These are phyloP conservation scores for Aspergillus sp. DNA, from an alignment of 2,329 filamentous ascomycete genomes.

Conservation along the genomic window DNA sequence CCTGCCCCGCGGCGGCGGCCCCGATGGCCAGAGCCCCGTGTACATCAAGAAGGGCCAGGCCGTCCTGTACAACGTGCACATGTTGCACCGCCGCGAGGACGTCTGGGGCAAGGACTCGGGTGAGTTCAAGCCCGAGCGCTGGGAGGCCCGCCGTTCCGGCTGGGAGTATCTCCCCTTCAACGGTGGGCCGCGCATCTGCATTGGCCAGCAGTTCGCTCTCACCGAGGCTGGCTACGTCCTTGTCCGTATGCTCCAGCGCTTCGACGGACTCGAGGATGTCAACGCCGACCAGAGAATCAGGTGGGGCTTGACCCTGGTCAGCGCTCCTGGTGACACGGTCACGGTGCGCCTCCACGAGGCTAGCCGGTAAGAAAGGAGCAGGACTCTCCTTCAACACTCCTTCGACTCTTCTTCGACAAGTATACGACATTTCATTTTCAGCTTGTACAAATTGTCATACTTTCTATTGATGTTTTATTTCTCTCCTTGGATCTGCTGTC, in stretches of 20 bases:
- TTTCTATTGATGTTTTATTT: too few relatives aligned
- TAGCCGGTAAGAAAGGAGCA: too few relatives aligned
- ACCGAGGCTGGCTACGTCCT: constrained; percentile 40
- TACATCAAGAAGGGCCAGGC: constrained; percentile 65
- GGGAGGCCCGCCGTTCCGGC: constrained; percentile 35
- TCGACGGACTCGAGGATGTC: constrained; percentile 30
- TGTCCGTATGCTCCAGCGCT: constrained; percentile 36
- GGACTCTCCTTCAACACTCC: too few relatives aligned
- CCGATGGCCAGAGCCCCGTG: constrained; percentile 60
- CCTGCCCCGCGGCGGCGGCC: constrained; percentile 58
- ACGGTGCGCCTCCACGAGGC: constrained; percentile 13
- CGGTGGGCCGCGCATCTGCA: constrained; percentile 34
- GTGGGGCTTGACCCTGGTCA: constrained; percentile 25
- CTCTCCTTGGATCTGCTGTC: too few relatives aligned
- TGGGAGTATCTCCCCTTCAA: constrained; percentile 40
- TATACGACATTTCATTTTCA: too few relatives aligned
- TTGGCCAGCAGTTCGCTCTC: constrained; percentile 40
- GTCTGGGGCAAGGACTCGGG: constrained; percentile 48
- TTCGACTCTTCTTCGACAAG: too few relatives aligned
- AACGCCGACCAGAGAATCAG: constrained; percentile 27
- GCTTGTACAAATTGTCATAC: too few relatives aligned
- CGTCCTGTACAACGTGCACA: constrained; percentile 66
- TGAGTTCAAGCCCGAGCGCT: constrained; percentile 53
- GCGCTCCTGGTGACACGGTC: constrained; percentile 25
- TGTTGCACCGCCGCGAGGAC: constrained; percentile 69